phyloP scores from a whole-genome alignment of 2,329 filamentous ascomycete species.

The Annulohypoxylon truncatum region DNA sequence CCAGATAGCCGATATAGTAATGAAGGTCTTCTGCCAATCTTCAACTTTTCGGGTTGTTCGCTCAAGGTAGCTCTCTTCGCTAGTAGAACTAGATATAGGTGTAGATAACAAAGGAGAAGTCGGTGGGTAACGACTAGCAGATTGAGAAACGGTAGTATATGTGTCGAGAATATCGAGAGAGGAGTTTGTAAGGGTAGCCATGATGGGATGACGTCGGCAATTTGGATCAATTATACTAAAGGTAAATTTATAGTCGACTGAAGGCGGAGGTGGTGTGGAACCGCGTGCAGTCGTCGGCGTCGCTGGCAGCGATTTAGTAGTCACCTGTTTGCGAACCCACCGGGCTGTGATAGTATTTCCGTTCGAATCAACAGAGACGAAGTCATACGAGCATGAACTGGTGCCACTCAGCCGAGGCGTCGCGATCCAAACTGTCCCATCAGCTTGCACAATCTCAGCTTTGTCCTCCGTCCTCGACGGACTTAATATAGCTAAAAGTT shows the following conservation, averaged over 20 bases:
- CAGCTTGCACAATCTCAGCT: constrained; percentile 74
- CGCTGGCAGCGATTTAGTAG: constrained; percentile 45
- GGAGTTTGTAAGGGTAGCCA: constrained; percentile 73
- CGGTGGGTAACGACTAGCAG: constrained; percentile 61
- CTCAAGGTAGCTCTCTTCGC: constrained; percentile 39
- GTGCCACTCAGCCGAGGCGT: constrained; percentile 62
- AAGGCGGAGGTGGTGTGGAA: constrained; percentile 42
- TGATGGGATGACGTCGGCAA: constrained; percentile 77
- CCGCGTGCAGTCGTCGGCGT: constrained; percentile 42
- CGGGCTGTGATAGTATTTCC: constrained; percentile 71
- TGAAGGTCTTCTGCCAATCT: constrained; percentile 59
- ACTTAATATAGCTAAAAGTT: constrained; percentile 76
- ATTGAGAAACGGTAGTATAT: constrained; percentile 69
- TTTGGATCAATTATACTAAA: constrained; percentile 81
- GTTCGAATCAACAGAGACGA: constrained; percentile 67
- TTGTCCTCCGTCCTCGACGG: constrained; percentile 66
- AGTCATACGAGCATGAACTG: constrained; percentile 67
- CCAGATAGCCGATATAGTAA: constrained; percentile 64
- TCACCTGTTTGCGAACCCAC: constrained; percentile 70
- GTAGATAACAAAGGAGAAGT: constrained; percentile 51
- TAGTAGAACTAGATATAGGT: constrained; percentile 29
- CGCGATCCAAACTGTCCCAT: constrained; percentile 70
- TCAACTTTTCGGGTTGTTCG: constrained; percentile 55
- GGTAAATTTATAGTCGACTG: constrained; percentile 69
- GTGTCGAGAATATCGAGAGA: constrained; percentile 76